Evolutionary conservation across 148 eudicot species (phyloP).

Genomic region (Rhododendron henanense): DNA sequence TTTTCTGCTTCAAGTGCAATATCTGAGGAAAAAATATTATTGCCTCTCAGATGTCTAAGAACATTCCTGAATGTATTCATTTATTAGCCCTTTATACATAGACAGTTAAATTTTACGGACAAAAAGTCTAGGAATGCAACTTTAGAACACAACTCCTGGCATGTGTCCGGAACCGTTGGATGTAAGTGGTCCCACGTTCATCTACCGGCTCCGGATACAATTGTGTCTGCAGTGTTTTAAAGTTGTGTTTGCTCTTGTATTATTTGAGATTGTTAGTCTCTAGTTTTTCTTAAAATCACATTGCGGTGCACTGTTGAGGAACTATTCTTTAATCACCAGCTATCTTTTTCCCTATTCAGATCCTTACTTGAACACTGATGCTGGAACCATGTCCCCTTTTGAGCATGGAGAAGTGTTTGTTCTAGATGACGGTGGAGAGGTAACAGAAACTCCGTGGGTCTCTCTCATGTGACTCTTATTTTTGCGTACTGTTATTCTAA

Average conservation of each 20-base stretch:
- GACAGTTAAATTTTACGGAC: not conserved
- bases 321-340: not conserved
- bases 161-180: not conserved
- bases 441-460: conserved; percentile 9
- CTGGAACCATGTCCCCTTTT: conserved; percentile 97
- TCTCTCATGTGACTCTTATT: not conserved
- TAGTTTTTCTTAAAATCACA: not conserved
- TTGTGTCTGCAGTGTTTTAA: not conserved
- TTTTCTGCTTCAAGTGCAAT: not conserved
- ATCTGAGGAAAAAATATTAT: not conserved
- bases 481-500: not conserved
- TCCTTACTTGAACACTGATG: conserved; percentile 96
- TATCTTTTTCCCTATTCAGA: conserved; percentile 39
- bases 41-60: not conserved
- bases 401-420: conserved; percentile 98
- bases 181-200: not conserved
- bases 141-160: not conserved
- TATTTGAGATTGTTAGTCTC: not conserved
- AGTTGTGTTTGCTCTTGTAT: not conserved
- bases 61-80: not conserved
- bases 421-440: conserved; percentile 97
- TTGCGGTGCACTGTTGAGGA: not conserved
- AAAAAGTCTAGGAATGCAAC: not conserved
- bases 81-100: not conserved
- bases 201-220: not conserved